phyloP scores from a whole-genome alignment of 768 basidiomycete genomes.

The Gloeophyllum trabeum region DNA sequence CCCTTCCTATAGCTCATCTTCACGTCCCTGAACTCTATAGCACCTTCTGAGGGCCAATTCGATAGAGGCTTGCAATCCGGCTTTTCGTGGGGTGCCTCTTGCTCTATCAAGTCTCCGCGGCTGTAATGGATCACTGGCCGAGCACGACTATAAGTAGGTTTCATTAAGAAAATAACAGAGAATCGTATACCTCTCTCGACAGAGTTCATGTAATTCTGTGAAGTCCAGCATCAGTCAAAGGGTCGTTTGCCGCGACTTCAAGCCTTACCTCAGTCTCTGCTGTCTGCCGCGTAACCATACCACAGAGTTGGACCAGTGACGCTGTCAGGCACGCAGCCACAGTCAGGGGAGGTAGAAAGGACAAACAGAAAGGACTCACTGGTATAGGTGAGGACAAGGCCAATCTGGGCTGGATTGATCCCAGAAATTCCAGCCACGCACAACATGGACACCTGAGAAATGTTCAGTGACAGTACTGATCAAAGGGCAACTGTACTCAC shows the following conservation, averaged over 20 bases:
- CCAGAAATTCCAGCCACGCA: slow-evolving; percentile 42
- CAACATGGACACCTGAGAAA: slow-evolving; percentile 50
- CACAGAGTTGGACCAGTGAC: slow-evolving; percentile 38
- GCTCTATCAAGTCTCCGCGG: slow-evolving; percentile 33
- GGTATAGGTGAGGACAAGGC: slow-evolving; percentile 60
- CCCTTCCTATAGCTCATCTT: slow-evolving; percentile 56
- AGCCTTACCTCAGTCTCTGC: slow-evolving; percentile 51
- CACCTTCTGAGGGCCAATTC: slow-evolving; percentile 54
- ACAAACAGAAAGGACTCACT: slow-evolving; percentile 21
- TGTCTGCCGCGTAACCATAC: slow-evolving; percentile 42
- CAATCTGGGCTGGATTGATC: slow-evolving; percentile 58
- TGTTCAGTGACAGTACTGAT: slow-evolving; percentile 1
- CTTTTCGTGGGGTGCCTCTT: slow-evolving; percentile 59
- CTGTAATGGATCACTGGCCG: slow-evolving; percentile 42
- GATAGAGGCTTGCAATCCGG: slow-evolving; percentile 38
- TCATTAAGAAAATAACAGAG: neutral
- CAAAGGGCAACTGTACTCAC: slow-evolving; percentile 18
- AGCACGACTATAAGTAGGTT: neutral
- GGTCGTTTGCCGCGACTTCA: neutral
- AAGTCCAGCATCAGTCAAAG: neutral
- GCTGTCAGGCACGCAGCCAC: slow-evolving; percentile 17
- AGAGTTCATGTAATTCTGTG: slow-evolving; percentile 53
- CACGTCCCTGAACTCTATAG: slow-evolving; percentile 50
- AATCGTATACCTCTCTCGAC: slow-evolving; percentile 39
- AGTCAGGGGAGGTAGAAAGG: neutral